Evolutionary conservation across 306 rosid genomes (phyloP), one percentile per base, ranked within the genome.

Genomic region (Ochetophila trinervis): DNA sequence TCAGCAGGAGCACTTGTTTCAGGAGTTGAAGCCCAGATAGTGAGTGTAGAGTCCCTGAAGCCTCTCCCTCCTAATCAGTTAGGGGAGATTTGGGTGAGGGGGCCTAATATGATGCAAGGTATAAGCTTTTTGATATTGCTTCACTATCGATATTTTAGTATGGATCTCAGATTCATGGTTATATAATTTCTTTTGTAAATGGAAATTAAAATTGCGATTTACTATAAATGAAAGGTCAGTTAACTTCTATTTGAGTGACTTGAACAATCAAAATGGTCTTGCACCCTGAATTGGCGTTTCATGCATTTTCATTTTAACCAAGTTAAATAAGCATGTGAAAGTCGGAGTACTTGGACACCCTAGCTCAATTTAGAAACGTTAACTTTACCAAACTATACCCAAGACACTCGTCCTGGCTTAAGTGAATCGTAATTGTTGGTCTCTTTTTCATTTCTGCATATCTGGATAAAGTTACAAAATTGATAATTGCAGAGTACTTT

Each of bases 51-150:
- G 49, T 79, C 93, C 3, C 60, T 76, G 75, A 87, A 89, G 83
- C 88, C 91, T 45, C 95, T 85, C 1, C 98, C 98, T 71, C 96
- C 98, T 49, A 76, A 74, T 49, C 86, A 89, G 72, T 40, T 84
- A 63, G 98, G 98, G 54, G 98, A 93, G 91, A 82, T 93, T 77
- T 88, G 91, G 89, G 97, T 87, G 5, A 80, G 91, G 66, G 98
- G 98, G 45, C 91, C 91, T 55, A 87, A 84, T 69, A 93, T 89
- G 88, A 89, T 93, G 98, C 67, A 30, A 71, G 95, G 98, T 89
- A 75, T 21, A 24, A 40, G n/a, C 36, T 3, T 15, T 64, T 5
- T 55, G 21, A 36, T 9, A 1, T 57, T 51, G 49, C 20, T 15
- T 42, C 47, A 24, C 40, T 21, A 4, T 35, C 9, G 30, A 53